Base-by-base conservation (phyloP, 805 yeast genomes). In the Starmerella apicola region DNA sequence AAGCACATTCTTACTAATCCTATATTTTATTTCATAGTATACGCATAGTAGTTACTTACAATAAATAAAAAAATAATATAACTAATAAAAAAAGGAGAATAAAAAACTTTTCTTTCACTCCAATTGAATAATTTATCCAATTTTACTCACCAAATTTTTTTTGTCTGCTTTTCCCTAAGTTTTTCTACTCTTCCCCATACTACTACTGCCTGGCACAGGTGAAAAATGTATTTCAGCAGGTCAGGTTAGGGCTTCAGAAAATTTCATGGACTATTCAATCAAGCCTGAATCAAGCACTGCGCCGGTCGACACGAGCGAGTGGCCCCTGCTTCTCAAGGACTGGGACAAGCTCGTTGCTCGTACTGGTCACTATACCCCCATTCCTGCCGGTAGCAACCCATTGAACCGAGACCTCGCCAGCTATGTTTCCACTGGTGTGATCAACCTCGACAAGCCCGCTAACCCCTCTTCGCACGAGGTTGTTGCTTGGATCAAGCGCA, bases 391-490 rank as follows among this genome's bases (percentile, higher is more conserved):
- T 50, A 74, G 88, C 60, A 76, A 95, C 39, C 98, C 98, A 46
- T 72, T 82, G 60, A 85, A 84, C 66, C 79, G 98, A 71, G 96
- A 85, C 63, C 68, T 91, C 53, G 82, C 82, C 64, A 71, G 82
- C 25, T 91, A 91, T 63, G 70, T 91, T 54, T 75, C 91, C 36
- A 78, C 95, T 5, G 98, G 98, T 71, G 94, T 91, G 38, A 88
- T 91, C 60, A 91, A 91, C 68, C 72, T 91, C 55, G 98, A 91
- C 68, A 91, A 91, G 57, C 98, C 98, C 52, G 82, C 95, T 21
- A 91, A 91, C 64, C 98, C 98, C 52, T 83, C 95, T 32, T 84
- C 95, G 40, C 98, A 91, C 67, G 98, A 91, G 70, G 98, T 91
- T 59, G 98, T 91, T 56, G 98, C 98, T 19, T 91, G 98, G 98